These are phyloP conservation scores for Pyrrhoderma noxium DNA, from an alignment of 1,284 basidiomycete species.

Conservation along the genomic window DNA sequence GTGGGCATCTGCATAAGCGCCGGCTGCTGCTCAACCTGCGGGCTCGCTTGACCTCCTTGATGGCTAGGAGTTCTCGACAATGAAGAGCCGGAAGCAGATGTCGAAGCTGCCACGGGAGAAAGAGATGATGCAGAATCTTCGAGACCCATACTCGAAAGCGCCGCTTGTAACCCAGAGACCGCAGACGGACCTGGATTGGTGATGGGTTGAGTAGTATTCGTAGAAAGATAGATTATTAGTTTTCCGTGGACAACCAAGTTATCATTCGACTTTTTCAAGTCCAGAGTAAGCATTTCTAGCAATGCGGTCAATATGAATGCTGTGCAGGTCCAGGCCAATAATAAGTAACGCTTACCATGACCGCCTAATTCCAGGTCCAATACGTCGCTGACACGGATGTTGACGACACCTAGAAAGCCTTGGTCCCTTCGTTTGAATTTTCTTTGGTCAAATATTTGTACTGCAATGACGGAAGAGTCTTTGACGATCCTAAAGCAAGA, in stretches of 20 bases:
- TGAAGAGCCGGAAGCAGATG: slow-evolving; percentile 27
- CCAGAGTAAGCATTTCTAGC: slow-evolving; percentile 82
- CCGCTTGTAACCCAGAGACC: slow-evolving; percentile 45
- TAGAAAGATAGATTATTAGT: slow-evolving; percentile 86
- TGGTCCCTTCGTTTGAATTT: slow-evolving; percentile 96
- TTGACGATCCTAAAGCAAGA: slow-evolving; percentile 65
- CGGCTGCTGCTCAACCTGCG: slow-evolving; percentile 29
- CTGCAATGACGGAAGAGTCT: slow-evolving; percentile 85
- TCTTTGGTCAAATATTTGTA: slow-evolving; percentile 95
- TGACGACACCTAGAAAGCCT: slow-evolving; percentile 91
- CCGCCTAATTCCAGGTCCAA: slow-evolving; percentile 85
- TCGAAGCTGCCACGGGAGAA: slow-evolving; percentile 30
- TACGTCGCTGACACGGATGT: slow-evolving; percentile 84
- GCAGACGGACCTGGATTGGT: slow-evolving; percentile 68
- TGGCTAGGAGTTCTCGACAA: slow-evolving; percentile 50
- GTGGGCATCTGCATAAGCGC: slow-evolving; percentile 32
- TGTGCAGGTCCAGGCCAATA: background rate
- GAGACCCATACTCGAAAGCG: slow-evolving; percentile 50
- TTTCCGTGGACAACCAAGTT: slow-evolving; percentile 87
- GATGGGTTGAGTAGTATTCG: slow-evolving; percentile 70
- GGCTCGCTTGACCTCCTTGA: slow-evolving; percentile 32
- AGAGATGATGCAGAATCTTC: slow-evolving; percentile 48
- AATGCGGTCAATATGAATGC: background rate
- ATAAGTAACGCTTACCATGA: slow-evolving; percentile 59
- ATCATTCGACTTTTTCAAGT: slow-evolving; percentile 87